A percentile compares a stretch with the other conserved stretches of the same genome.
Evolutionary conservation across 1,284 basidiomycete genomes (phyloP).

Genomic region (Xerocomus nothofagi): DNA sequence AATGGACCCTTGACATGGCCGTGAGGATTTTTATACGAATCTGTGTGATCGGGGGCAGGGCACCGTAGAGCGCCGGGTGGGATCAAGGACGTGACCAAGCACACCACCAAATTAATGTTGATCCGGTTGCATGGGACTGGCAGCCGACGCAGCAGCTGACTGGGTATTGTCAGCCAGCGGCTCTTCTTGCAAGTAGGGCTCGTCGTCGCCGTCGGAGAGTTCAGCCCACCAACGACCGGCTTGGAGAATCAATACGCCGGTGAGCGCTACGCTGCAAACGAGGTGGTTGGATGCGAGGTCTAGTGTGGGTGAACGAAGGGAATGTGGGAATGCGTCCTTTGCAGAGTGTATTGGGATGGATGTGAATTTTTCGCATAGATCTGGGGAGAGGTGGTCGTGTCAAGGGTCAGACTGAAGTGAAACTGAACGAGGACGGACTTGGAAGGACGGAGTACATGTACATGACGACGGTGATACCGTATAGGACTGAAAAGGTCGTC

Average conservation of each 20-base stretch:
- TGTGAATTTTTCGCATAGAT: conserved; percentile 55
- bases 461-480: conserved; percentile 62
- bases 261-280: conserved; percentile 79
- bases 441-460: conserved; percentile 74
- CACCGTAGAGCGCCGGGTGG: background rate
- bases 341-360: conserved; percentile 48
- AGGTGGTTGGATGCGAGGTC: conserved; percentile 79
- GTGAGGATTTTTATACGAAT: conserved; percentile 10
- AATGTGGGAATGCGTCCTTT: conserved; percentile 52
- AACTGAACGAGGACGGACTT: conserved; percentile 48
- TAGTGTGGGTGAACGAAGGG: conserved; percentile 59
- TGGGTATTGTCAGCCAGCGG: conserved; percentile 9
- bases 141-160: conserved; percentile 3
- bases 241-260: conserved; percentile 75
- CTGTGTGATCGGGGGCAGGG: background rate
- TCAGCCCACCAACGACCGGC: conserved; percentile 81
- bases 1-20: conserved; percentile 3
- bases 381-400: conserved; percentile 35
- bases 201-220: conserved; percentile 53
- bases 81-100: conserved; percentile 2
- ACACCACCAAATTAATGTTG: conserved; percentile 13
- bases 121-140: conserved; percentile 5
- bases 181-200: conserved; percentile 37
- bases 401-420: conserved; percentile 1
- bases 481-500: conserved; percentile 56